Conservation (phyloP, 2,329 filamentous ascomycete species). For the Ophiobolus disseminans region DNA sequence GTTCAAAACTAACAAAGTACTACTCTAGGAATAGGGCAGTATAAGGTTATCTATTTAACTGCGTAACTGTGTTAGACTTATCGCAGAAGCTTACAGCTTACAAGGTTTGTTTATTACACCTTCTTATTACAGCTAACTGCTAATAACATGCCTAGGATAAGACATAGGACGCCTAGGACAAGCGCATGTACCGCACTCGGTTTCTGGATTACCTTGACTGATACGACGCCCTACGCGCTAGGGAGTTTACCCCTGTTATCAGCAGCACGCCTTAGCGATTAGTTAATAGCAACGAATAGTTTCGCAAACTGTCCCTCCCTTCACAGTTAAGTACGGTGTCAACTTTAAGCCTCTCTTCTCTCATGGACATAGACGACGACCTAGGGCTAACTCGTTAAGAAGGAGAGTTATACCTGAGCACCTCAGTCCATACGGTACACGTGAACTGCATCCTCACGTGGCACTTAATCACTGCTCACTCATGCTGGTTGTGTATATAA, state of each 20-base stretch:
- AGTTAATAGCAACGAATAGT: neutral
- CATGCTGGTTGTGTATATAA: no score
- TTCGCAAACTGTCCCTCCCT: neutral
- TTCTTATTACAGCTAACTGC: neutral
- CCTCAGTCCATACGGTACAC: no score
- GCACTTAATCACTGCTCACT: no score
- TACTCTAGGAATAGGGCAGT: conserved; percentile 2
- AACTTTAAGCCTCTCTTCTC: neutral
- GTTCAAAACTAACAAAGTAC: conserved; percentile 6
- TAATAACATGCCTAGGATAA: neutral
- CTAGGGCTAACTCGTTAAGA: neutral
- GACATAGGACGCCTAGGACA: neutral
- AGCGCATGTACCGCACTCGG: neutral
- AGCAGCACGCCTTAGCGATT: neutral
- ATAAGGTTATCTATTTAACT: conserved; percentile 4
- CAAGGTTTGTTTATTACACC: conserved; percentile 3
- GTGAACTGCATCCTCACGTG: no score
- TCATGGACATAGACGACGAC: neutral
- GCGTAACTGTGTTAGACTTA: neutral
- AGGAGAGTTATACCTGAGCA: neutral
- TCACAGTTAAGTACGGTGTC: neutral
- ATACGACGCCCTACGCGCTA: neutral
- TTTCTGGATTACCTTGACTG: neutral
- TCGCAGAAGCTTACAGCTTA: conserved; percentile 2
- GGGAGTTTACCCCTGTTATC: neutral